phyloP scores from a whole-genome alignment of 805 yeast species.

The Ogataea paraovalis region DNA sequence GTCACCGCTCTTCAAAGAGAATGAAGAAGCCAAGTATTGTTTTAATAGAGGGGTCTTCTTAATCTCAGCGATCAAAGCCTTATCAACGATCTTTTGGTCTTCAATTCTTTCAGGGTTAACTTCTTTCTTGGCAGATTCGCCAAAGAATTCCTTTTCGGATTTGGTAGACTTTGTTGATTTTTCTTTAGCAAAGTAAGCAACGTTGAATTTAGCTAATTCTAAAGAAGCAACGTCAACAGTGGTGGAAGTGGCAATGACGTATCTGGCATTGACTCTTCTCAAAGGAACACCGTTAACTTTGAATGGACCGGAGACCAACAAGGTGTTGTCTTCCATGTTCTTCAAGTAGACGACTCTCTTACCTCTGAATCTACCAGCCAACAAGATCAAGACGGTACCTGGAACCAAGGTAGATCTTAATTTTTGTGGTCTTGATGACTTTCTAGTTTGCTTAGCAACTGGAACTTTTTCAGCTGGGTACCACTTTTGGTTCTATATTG shows the following conservation, averaged over 20 bases:
- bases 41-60: conserved; percentile 96
- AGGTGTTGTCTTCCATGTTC: conserved; percentile 95
- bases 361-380: conserved; percentile 99
- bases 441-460: conserved; percentile 84
- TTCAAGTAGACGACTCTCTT: conserved; percentile 98
- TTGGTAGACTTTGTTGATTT: conserved; percentile 76
- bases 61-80: conserved; percentile 87
- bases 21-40: conserved; percentile 92
- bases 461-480: conserved; percentile 89
- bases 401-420: conserved; percentile 94
- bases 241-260: conserved; percentile 98
- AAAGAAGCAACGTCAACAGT: conserved; percentile 74
- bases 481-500: conserved; percentile 70
- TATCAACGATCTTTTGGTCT: conserved; percentile 95
- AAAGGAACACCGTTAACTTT: conserved; percentile 99
- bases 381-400: conserved; percentile 94
- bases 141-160: conserved; percentile 91
- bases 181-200: conserved; percentile 95
- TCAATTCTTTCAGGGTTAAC: conserved; percentile 90
- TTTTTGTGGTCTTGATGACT: conserved; percentile 88
- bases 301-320: conserved; percentile 98
- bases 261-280: conserved; percentile 98
- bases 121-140: conserved; percentile 77
- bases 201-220: conserved; percentile 87
- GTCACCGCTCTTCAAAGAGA: conserved; percentile 98